Conservation (phyloP, 352 stramenopile genomes). For the Peronospora destructor region DNA sequence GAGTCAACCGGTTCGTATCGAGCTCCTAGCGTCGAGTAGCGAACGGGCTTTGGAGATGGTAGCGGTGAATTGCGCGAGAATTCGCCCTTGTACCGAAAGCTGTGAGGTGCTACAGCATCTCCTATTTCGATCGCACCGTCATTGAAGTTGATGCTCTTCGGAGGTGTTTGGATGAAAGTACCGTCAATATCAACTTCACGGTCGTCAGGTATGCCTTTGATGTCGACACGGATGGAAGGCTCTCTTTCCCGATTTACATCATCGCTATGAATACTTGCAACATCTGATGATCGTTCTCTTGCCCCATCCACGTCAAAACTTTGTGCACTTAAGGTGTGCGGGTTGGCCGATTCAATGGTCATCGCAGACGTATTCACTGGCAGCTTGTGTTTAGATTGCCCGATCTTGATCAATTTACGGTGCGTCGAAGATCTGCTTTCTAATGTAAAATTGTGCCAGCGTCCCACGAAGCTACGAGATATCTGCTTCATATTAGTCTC, state of each 20-base stretch:
- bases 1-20: constrained; percentile 59
- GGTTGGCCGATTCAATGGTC: constrained; percentile 5
- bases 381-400: constrained; percentile 17
- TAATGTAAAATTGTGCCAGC: constrained; percentile 75
- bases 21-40: constrained; percentile 53
- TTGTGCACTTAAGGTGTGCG: constrained; percentile 16
- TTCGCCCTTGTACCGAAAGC: constrained; percentile 63
- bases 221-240: constrained; percentile 35
- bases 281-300: constrained; percentile 13
- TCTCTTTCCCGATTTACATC: constrained; percentile 52
- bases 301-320: constrained; percentile 67
- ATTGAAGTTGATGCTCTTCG: constrained; percentile 68
- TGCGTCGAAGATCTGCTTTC: constrained; percentile 32
- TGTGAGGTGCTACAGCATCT: constrained; percentile 43
- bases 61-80: constrained; percentile 30
- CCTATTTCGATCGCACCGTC: constrained; percentile 44
- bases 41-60: constrained; percentile 34
- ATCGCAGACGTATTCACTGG: constrained; percentile 9
- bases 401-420: constrained; percentile 21
- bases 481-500: constrained; percentile 41
- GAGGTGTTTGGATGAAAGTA: constrained; percentile 30
- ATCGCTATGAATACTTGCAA: constrained; percentile 35
- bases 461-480: constrained; percentile 59
- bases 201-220: constrained; percentile 49
- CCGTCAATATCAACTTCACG: constrained; percentile 33